Percentiles rank a stretch among this genome's conserved stretches.
Evolutionary conservation across 1,139 yeast genomes (phyloP).

Genomic region (Candida sanyaensis): DNA sequence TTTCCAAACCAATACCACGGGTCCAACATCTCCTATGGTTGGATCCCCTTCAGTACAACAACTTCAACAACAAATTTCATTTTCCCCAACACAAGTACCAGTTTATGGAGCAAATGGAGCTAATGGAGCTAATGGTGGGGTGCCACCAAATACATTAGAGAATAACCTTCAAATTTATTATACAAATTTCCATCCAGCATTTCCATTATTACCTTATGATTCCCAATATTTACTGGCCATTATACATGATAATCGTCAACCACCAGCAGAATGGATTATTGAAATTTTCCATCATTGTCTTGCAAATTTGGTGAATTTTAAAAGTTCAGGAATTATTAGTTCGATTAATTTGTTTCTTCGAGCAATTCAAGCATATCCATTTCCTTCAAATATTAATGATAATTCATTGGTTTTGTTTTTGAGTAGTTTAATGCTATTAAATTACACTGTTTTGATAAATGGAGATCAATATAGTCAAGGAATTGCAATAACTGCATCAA

Average conservation of each 20-base stretch:
- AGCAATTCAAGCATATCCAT: constrained; percentile 47
- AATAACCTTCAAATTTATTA: constrained; percentile 44
- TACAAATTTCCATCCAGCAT: constrained; percentile 51
- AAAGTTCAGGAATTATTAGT: constrained; percentile 29
- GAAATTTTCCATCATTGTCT: constrained; percentile 55
- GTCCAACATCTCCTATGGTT: constrained; percentile 13
- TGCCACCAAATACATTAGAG: constrained; percentile 18
- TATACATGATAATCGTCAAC: constrained; percentile 20
- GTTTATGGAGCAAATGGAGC: constrained; percentile 3
- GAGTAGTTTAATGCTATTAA: constrained; percentile 50
- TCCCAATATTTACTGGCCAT: constrained; percentile 25
- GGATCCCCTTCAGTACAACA: constrained; percentile 11
- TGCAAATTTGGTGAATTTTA: constrained; percentile 45
- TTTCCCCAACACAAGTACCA: constrained; percentile 8
- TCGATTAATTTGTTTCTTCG: constrained; percentile 41
- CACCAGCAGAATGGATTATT: constrained; percentile 33
- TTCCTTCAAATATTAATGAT: constrained; percentile 26
- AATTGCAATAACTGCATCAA: constrained; percentile 51
- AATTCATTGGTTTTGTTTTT: constrained; percentile 40
- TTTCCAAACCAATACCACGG: constrained; percentile 12
- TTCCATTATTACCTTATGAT: constrained; percentile 60
- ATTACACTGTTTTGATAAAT: constrained; percentile 56
- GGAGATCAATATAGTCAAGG: constrained; percentile 62
- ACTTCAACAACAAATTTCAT: constrained; percentile 7
- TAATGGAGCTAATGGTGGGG: too few relatives aligned